phyloP scores from a whole-genome alignment of 1,284 basidiomycete genomes.

The Cutaneotrichosporon mucoides region DNA sequence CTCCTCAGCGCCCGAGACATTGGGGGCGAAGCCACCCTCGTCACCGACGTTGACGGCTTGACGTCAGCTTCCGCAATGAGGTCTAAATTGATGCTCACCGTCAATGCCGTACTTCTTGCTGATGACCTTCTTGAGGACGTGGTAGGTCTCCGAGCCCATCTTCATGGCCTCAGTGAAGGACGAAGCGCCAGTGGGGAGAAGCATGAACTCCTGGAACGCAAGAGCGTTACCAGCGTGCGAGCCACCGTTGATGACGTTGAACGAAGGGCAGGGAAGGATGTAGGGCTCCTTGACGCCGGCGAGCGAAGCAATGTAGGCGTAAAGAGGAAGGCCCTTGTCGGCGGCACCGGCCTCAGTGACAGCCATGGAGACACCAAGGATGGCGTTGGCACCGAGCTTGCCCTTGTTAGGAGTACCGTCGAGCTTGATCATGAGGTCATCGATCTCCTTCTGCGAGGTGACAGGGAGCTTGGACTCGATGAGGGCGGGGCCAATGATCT shows the following conservation, averaged over 20 bases:
- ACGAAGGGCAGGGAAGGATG: conserved; percentile 82
- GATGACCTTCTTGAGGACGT: conserved; percentile 99
- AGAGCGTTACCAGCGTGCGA: conserved; percentile 99
- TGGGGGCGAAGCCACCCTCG: conserved; percentile 99
- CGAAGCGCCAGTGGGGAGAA: conserved; percentile 87
- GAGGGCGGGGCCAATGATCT: conserved; percentile 81
- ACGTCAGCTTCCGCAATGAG: neutral
- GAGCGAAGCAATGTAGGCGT: conserved; percentile 93
- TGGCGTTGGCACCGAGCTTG: conserved; percentile 98
- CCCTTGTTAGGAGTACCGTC: conserved; percentile 99
- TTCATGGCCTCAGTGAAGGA: conserved; percentile 97
- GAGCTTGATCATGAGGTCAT: conserved; percentile 97
- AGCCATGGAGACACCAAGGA: conserved; percentile 97
- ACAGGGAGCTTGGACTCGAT: conserved; percentile 82
- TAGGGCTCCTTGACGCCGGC: conserved; percentile 91
- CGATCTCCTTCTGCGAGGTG: conserved; percentile 91
- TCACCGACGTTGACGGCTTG: conserved; percentile 93
- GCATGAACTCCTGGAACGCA: conserved; percentile 99
- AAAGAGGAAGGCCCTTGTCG: conserved; percentile 90
- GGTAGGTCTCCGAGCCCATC: conserved; percentile 97
- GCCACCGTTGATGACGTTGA: conserved; percentile 99
- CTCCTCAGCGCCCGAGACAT: conserved; percentile 94
- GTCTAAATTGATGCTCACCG: conserved; percentile 40
- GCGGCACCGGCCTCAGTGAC: conserved; percentile 89
- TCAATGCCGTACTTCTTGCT: conserved; percentile 99